Evolutionary conservation across 768 basidiomycete genomes (phyloP).

Genomic region (Termitomyces titanicus): DNA sequence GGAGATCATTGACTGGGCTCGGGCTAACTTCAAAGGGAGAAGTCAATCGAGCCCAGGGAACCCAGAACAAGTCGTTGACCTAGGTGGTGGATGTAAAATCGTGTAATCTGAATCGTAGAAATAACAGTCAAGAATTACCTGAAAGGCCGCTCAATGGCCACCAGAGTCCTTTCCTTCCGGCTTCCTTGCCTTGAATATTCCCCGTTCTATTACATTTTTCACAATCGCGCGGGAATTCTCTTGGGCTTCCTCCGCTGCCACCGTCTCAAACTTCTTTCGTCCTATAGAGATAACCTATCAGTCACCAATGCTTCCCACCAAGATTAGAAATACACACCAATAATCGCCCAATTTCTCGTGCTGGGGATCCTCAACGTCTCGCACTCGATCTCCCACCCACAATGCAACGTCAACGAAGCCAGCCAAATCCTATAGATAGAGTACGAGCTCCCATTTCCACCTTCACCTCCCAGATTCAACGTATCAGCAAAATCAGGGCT

Average conservation of each 20-base stretch:
- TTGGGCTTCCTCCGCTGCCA: constrained; percentile 25
- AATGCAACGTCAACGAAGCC: constrained; percentile 62
- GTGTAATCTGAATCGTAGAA: too few species aligned
- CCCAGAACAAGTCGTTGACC: neutral
- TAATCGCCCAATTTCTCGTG: constrained; percentile 89
- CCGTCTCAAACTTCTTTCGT: constrained; percentile 27
- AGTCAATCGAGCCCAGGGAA: too few species aligned
- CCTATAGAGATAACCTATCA: neutral
- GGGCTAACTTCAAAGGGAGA: neutral
- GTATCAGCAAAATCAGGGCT: constrained; percentile 24
- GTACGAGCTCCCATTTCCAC: constrained; percentile 64
- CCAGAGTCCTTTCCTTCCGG: constrained; percentile 67
- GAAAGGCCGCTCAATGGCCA: constrained; percentile 15
- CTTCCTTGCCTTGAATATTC: constrained; percentile 65
- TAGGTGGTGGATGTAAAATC: neutral
- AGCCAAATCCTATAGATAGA: constrained; percentile 87
- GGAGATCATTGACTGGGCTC: neutral
- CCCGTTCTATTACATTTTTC: constrained; percentile 51
- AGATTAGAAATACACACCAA: constrained; percentile 52
- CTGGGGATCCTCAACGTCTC: constrained; percentile 89
- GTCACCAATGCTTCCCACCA: neutral
- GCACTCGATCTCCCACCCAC: constrained; percentile 86
- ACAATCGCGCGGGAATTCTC: constrained; percentile 53
- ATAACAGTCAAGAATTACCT: too few species aligned
- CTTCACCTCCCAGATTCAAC: constrained; percentile 62